Evolutionary conservation across 139 green algal species (phyloP).

Genomic region (Chlamydomonas asymmetrica): DNA sequence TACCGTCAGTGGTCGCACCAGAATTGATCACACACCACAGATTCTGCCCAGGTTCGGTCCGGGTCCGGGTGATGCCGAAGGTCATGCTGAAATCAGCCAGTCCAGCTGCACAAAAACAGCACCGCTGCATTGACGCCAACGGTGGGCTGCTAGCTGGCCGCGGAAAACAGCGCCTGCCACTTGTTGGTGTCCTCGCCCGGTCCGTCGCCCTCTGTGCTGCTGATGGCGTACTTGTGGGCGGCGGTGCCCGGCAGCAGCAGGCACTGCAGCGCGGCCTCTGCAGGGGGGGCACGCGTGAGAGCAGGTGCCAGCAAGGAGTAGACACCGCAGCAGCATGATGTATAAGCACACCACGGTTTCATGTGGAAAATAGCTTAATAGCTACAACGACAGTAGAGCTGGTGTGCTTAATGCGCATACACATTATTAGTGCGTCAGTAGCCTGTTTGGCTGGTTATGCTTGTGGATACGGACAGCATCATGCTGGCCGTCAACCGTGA

Average conservation of each 20-base stretch:
- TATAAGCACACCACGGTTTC: not conserved
- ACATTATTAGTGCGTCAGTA: not conserved
- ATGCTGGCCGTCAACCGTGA: no score
- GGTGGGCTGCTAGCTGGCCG: not conserved
- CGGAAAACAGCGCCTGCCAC: constrained; percentile 70
- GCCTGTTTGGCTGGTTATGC: not conserved
- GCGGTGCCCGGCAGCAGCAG: constrained; percentile 44
- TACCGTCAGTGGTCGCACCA: no score
- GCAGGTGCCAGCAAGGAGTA: no score
- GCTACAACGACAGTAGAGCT: no score
- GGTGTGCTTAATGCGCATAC: no score
- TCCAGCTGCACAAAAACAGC: not conserved
- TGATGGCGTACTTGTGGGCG: constrained; percentile 54
- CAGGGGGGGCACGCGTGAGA: not conserved
- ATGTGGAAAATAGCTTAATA: not conserved
- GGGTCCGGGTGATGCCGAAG: no score
- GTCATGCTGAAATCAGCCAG: no score
- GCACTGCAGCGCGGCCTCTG: constrained; percentile 78
- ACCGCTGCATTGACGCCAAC: not conserved
- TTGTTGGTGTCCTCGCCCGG: constrained; percentile 57
- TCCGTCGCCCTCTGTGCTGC: constrained; percentile 61
- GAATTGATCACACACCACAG: no score
- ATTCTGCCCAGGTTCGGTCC: no score
- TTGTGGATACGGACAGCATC: not conserved
- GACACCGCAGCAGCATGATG: no score